Conservation (phyloP, 495 filamentous ascomycete species). For the Penicillium ochrochloron region DNA sequence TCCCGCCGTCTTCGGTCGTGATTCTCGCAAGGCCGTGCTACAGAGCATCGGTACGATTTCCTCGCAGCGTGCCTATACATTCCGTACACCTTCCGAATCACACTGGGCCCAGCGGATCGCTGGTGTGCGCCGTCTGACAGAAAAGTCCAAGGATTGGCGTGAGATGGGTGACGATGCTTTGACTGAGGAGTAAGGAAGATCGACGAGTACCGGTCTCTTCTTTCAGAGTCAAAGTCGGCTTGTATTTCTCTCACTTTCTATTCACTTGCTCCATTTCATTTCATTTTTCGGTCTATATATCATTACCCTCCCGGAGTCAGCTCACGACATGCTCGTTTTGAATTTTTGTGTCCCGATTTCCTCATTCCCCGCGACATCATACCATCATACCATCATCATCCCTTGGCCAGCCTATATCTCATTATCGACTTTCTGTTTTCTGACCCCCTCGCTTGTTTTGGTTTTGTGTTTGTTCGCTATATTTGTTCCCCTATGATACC, state of each 20-base stretch:
- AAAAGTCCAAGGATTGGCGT: conserved; percentile 82
- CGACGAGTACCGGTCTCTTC: not conserved
- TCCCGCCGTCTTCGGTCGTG: conserved; percentile 92
- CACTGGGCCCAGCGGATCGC: conserved; percentile 81
- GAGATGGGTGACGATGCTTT: conserved; percentile 83
- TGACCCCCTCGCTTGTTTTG: conserved; percentile 6
- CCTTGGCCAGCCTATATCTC: not conserved
- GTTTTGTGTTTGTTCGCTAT: conserved; percentile 8
- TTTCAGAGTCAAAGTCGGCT: not conserved
- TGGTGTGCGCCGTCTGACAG: conserved; percentile 77
- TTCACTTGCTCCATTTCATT: conserved; percentile 16
- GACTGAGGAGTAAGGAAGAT: conserved; percentile 69
- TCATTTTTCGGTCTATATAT: conserved; percentile 14
- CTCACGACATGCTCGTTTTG: conserved; percentile 21
- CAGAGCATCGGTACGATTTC: conserved; percentile 97
- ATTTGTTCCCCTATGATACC: conserved; percentile 44
- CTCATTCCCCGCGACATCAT: conserved; percentile 13
- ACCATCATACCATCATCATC: not conserved
- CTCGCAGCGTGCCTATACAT: conserved; percentile 91
- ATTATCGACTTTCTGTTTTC: not conserved
- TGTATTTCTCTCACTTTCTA: conserved; percentile 15
- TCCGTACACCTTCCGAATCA: conserved; percentile 82
- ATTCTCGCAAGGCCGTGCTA: conserved; percentile 92
- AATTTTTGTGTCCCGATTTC: conserved; percentile 13
- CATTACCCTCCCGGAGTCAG: conserved; percentile 16